Percentiles rank a stretch among this genome's conserved stretches.
These are phyloP conservation scores for Hericium erinaceus DNA, from an alignment of 768 basidiomycete species.

Conservation along the genomic window DNA sequence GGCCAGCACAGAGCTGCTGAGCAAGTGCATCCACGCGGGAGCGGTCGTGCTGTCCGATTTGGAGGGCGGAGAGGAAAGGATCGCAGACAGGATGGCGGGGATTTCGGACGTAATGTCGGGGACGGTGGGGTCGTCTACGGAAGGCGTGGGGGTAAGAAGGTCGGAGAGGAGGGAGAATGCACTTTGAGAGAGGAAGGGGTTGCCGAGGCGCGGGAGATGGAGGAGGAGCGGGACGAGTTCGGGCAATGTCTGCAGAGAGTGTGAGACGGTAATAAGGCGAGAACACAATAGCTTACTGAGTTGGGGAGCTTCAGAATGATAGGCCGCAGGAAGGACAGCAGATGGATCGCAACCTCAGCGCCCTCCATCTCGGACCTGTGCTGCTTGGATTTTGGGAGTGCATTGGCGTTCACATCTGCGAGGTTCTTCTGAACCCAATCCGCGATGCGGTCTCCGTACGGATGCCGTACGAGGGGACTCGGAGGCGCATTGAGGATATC, in stretches of 20 bases:
- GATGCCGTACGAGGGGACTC: constrained; percentile 68
- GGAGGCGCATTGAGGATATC: constrained; percentile 73
- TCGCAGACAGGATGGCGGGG: constrained; percentile 49
- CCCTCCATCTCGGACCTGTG: constrained; percentile 47
- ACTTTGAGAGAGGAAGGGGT: constrained; percentile 82
- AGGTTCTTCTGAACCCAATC: constrained; percentile 71
- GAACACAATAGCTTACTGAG: constrained; percentile 41
- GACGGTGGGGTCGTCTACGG: constrained; percentile 33
- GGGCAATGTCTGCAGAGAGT: constrained; percentile 53
- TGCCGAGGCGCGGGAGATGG: constrained; percentile 76
- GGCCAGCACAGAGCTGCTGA: constrained; percentile 65
- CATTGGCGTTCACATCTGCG: constrained; percentile 52
- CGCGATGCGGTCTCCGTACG: constrained; percentile 74
- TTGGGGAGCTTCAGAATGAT: constrained; percentile 51
- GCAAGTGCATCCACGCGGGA: constrained; percentile 70
- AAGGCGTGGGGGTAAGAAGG: constrained; percentile 47
- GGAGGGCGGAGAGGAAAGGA: constrained; percentile 60
- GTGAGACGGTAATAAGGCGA: constrained; percentile 4
- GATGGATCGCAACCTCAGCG: constrained; percentile 68
- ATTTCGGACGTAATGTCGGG: constrained; percentile 45
- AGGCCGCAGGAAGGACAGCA: constrained; percentile 65
- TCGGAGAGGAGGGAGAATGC: constrained; percentile 81
- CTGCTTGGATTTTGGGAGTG: constrained; percentile 50
- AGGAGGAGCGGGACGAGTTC: constrained; percentile 64
- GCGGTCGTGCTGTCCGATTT: constrained; percentile 60